Conservation (phyloP, 805 yeast species). For the Saturnispora hagleri region DNA sequence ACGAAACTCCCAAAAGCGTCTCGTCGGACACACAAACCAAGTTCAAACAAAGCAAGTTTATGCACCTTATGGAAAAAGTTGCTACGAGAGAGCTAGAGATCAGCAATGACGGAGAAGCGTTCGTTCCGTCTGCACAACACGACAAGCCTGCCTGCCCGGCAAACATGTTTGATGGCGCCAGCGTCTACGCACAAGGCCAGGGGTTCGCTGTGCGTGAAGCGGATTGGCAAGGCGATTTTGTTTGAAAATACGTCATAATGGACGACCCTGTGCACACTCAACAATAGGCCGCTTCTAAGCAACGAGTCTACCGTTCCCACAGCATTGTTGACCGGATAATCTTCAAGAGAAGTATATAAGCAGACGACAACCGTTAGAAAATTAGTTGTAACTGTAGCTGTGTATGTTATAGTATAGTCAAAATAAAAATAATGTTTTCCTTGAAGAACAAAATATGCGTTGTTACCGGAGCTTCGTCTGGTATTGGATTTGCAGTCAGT, state of each 20-base stretch:
- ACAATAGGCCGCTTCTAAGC: neutral
- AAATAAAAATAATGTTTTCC: constrained; percentile 24
- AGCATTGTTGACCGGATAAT: neutral
- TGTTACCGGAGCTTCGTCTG: constrained; percentile 50
- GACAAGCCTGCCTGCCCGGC: constrained; percentile 24
- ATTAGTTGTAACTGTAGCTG: neutral
- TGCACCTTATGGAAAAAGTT: constrained; percentile 34
- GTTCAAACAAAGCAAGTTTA: constrained; percentile 32
- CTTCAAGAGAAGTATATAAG: neutral
- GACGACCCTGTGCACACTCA: neutral
- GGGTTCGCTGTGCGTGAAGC: neutral
- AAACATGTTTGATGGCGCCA: constrained; percentile 5
- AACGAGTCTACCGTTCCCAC: neutral
- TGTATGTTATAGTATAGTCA: neutral
- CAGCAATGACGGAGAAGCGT: constrained; percentile 27
- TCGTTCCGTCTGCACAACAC: constrained; percentile 26
- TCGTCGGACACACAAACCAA: constrained; percentile 27
- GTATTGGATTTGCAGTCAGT: constrained; percentile 48
- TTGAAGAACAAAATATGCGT: constrained; percentile 34
- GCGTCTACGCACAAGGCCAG: neutral
- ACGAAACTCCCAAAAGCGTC: constrained; percentile 20
- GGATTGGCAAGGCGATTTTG: constrained; percentile 3
- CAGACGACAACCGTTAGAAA: neutral
- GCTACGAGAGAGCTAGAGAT: constrained; percentile 33
- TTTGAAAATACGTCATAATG: neutral